Conservation (phyloP, 176 grass and related monocot species). For the Hordeum vulgare region DNA sequence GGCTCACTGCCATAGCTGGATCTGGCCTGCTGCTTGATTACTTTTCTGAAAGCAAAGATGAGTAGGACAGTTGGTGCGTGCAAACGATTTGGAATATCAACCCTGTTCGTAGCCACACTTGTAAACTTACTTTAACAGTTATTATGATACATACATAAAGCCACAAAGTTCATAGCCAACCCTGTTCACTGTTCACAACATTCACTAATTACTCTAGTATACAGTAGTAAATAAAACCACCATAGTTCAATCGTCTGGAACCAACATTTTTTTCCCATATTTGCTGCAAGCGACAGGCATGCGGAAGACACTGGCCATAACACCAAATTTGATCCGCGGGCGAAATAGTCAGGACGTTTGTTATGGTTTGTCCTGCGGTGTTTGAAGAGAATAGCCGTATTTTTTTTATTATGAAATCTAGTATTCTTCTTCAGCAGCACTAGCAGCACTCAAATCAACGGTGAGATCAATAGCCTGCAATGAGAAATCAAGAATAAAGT, state of each 20-base stretch:
- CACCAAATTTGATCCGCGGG: slow-evolving; percentile 9
- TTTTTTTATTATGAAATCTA: slow-evolving; percentile 27
- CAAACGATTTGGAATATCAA: not conserved
- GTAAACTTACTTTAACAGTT: not conserved
- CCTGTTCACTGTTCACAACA: slow-evolving; percentile 6
- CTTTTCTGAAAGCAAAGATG: not conserved
- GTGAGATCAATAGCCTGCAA: slow-evolving; percentile 65
- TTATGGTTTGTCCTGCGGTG: slow-evolving; percentile 1
- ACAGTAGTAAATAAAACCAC: slow-evolving; percentile 20
- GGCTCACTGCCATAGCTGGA: not conserved
- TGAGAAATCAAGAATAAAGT: not conserved
- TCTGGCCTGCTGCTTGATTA: not conserved
- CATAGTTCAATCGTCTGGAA: slow-evolving; percentile 4
- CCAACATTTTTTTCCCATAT: not conserved
- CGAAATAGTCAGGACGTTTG: not conserved
- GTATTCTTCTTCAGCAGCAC: slow-evolving; percentile 87
- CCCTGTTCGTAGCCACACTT: too few species aligned
- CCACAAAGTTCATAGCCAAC: not conserved
- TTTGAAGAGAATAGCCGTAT: not conserved
- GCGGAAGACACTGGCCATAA: not conserved
- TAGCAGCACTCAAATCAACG: slow-evolving; percentile 81
- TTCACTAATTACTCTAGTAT: not conserved
- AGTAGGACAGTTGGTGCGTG: not conserved
- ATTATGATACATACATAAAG: slow-evolving; percentile 27
- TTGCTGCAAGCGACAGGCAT: slow-evolving; percentile 20